Evolutionary conservation across 768 basidiomycete species (phyloP), one percentile per base, ranked within the genome.

Genomic region (Nidula microcarpa): DNA sequence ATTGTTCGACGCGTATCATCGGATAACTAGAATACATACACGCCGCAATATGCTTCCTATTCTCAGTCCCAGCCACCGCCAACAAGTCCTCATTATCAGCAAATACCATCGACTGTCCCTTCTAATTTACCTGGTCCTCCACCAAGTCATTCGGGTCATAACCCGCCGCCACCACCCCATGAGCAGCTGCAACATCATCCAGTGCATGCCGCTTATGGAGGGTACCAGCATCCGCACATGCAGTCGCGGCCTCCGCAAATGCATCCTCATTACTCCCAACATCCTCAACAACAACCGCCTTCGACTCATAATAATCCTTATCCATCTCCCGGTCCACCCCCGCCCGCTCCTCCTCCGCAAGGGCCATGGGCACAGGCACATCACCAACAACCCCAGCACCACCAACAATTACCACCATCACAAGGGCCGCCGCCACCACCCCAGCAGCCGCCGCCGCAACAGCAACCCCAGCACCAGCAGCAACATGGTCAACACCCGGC

Each of bases 161-260:
- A 63, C 5, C 60, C 64, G 34, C 51, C 57, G 36, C 60, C 59
- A 5, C 61, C 62, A n/a, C 59, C 63, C 32, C 71, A 76, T 49
- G 76, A 80, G 49, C 75, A 76, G 43, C 57, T 73, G 14, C 76
- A 73, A 35, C 68, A 72, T 35, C 72, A 72, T 45, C 64, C 73
- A 44, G 62, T 72, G 50, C 64, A 72, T 14, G 65, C 68, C 30
- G 58, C 74, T 34, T 76, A 78, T 63, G 43, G 43, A 9, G 48
- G 61, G 17, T 56, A 57, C 30, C 52, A 63, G 43, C 68, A 57
- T 33, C 57, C 53, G 43, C 68, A 71, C 49, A 65, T 74, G 53
- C 67, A 65, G 44, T 58, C 65, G 5, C 65, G 60, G 14, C 62
- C 66, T 17, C 65, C 58, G 35, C 64, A 9, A 50, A 39, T 14